These are phyloP conservation scores for Lipomyces sp. DNA, from an alignment of 805 yeast genomes.

Conservation along the genomic window DNA sequence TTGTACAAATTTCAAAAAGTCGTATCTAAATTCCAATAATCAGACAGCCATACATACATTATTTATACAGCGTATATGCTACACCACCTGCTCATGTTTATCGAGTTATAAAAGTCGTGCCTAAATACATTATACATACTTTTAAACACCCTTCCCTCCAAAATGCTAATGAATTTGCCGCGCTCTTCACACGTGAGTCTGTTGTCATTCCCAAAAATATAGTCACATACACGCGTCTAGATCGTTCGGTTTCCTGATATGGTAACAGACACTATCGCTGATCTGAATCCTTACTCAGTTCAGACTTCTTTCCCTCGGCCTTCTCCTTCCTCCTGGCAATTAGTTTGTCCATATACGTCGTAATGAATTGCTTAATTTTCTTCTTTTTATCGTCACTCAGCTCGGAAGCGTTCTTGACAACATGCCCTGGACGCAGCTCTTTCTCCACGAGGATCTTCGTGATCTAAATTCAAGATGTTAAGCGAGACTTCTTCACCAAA, in stretches of 20 bases:
- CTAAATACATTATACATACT: conserved; percentile 3
- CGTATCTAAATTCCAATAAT: neutral
- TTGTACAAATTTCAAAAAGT: neutral
- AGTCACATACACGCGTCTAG: neutral
- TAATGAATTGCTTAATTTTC: conserved; percentile 70
- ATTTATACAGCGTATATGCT: neutral
- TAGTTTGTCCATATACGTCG: conserved; percentile 68
- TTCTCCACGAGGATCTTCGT: conserved; percentile 69
- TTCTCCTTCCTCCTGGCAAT: conserved; percentile 37
- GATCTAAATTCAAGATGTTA: conserved; percentile 45
- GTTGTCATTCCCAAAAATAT: neutral
- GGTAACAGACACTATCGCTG: neutral
- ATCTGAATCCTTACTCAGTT: neutral
- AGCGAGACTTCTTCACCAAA: neutral
- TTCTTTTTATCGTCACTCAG: conserved; percentile 66
- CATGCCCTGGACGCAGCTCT: conserved; percentile 55
- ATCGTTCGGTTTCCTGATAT: neutral
- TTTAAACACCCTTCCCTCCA: neutral
- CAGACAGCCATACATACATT: neutral
- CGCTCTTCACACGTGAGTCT: neutral
- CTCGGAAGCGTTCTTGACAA: conserved; percentile 54
- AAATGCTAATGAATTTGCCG: conserved; percentile 1
- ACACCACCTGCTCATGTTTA: neutral
- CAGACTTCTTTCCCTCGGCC: conserved; percentile 5
- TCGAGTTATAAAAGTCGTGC: neutral